Evolutionary conservation across 1,284 basidiomycete species (phyloP), one percentile per base, ranked within the genome.

Genomic region (Phellinidium pouzarii): DNA sequence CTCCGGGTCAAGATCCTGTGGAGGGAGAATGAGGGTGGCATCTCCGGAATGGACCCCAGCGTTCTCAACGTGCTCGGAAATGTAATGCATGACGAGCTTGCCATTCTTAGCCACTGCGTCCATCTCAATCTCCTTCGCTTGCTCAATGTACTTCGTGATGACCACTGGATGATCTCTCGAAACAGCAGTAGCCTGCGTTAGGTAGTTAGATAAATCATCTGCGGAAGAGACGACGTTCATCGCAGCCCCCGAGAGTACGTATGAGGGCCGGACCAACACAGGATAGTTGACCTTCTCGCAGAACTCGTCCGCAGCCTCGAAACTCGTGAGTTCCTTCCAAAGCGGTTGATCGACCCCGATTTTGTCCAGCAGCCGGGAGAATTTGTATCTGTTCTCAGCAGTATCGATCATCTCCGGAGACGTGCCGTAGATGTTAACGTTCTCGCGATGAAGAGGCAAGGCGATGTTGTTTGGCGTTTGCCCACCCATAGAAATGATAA

Each of bases 101-200:
- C 95, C 95, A 64, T 94, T 91, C 71, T 88, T 90, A 48, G 96
- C 96, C 41, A 99, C 85, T 22, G 96, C 95, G 66, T 99, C 95
- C 93, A 99, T 97, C 76, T 99, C 96, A 62, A 98, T 99, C 73
- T 99, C 96, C 77, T 99, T 98, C 43, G 95, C 95, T 65, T 95
- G 91, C 70, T 99, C 95, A 66, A 99, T 96, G 73, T 97, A 99
- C 71, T 98, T 98, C 59, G 92, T 91, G 70, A 98, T 98, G 61
- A 99, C 96, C 58, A 98, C 95, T 1, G 96, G 95, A 66, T 98
- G 90, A 50, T 98, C 95, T 54, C 94, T 85, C 51, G 96, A 98
- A 54, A 99, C 94, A 50, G 91, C 93, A 11, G 94, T 87, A n/a
- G 95, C 95, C 71, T 94, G 94, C 7, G 88, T 89, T 58, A 99